These are phyloP conservation scores for Cercospora sp. DNA, from an alignment of 2,329 filamentous ascomycete species.

Conservation along the genomic window DNA sequence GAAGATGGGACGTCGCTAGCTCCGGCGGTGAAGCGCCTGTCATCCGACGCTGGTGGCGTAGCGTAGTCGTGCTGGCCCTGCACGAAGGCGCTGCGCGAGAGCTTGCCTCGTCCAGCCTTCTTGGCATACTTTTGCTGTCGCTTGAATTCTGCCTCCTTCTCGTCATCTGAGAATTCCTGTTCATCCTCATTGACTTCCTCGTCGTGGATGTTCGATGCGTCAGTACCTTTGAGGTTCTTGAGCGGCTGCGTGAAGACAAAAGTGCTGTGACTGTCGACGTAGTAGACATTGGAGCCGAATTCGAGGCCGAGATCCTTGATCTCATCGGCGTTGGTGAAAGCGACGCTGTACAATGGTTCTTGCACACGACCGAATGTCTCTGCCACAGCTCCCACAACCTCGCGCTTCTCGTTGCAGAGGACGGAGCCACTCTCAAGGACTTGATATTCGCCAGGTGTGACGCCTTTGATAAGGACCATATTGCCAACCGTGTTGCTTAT, in stretches of 20 bases:
- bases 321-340: slow-evolving; percentile 69
- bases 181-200: slow-evolving; percentile 86
- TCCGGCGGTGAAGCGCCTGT: slow-evolving; percentile 18
- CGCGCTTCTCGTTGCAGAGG: slow-evolving; percentile 73
- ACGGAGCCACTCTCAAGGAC: slow-evolving; percentile 84
- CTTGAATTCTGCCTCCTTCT: slow-evolving; percentile 69
- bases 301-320: slow-evolving; percentile 66
- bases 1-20: slow-evolving; percentile 30
- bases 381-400: slow-evolving; percentile 74
- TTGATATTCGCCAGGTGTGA: slow-evolving; percentile 75
- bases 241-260: slow-evolving; percentile 86
- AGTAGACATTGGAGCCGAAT: slow-evolving; percentile 73
- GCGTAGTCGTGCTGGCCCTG: slow-evolving; percentile 23
- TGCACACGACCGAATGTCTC: slow-evolving; percentile 86
- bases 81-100: slow-evolving; percentile 28
- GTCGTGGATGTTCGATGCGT: slow-evolving; percentile 92
- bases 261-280: slow-evolving; percentile 73
- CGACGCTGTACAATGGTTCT: slow-evolving; percentile 81
- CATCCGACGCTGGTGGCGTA: slow-evolving; percentile 19
- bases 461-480: slow-evolving; percentile 75
- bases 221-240: slow-evolving; percentile 78
- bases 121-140: slow-evolving; percentile 39
- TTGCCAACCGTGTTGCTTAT: slow-evolving; percentile 79
- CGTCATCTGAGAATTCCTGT: slow-evolving; percentile 94
- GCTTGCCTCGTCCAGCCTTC: slow-evolving; percentile 31